These are phyloP conservation scores for Fomitopsis palustris DNA, from an alignment of 1,284 basidiomycete genomes.

Conservation along the genomic window DNA sequence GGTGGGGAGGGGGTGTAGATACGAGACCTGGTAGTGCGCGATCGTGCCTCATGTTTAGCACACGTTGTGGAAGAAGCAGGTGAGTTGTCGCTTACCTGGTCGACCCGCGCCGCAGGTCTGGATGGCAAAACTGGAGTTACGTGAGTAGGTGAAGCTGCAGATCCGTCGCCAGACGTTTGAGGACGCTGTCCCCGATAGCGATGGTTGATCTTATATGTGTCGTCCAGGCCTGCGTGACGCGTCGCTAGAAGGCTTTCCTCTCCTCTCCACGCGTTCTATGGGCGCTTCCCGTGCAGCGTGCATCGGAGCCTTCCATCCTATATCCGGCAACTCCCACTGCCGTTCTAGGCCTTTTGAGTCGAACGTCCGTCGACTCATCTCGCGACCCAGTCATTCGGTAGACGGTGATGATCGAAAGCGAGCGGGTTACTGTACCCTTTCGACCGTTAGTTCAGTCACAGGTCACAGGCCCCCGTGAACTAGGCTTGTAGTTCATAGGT, in stretches of 20 bases:
- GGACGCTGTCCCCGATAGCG: constrained; percentile 4
- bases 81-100: background rate
- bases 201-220: constrained; percentile 9
- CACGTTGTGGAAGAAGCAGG: constrained; percentile 28
- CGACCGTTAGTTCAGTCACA: too few relatives aligned
- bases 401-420: too few relatives aligned
- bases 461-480: too few relatives aligned
- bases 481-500: too few relatives aligned
- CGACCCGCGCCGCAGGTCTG: background rate
- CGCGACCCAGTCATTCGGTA: too few relatives aligned
- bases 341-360: background rate
- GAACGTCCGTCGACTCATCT: background rate
- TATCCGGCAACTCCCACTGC: background rate
- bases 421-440: too few relatives aligned
- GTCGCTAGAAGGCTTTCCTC: constrained; percentile 8
- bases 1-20: constrained; percentile 10
- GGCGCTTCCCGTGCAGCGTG: background rate
- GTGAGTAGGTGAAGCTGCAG: background rate
- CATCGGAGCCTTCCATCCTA: background rate
- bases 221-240: constrained; percentile 8
- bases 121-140: background rate
- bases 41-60: constrained; percentile 37
- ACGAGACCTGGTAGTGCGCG: constrained; percentile 21
- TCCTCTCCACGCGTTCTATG: constrained; percentile 9
- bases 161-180: constrained; percentile 1